Evolutionary conservation across 2,329 filamentous ascomycete genomes (phyloP), one percentile per base, ranked within the genome.

Genomic region (Alternaria longipes): DNA sequence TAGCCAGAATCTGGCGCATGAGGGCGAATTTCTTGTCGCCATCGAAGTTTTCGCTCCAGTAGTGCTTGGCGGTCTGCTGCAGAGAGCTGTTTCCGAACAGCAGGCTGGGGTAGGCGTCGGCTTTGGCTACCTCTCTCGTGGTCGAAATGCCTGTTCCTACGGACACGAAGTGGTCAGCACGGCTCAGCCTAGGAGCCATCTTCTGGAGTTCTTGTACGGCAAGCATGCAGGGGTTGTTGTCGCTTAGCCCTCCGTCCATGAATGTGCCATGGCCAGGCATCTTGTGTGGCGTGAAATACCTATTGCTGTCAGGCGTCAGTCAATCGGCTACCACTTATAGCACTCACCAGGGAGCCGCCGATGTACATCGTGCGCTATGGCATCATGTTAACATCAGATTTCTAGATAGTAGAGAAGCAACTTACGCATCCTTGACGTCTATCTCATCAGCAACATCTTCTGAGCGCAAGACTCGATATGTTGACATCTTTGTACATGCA

Each of bases 271-370:
- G 20, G 20, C 20, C 20, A 22, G 20, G 20, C 20, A 22, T 22
- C 20, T 22, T 22, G 20, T 22, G 32, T 26, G 32, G 47, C 32
- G 47, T 51, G 24, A 51, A 51, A 40, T 51, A 51, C 47, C 47
- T 51, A n/a, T 40, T 40, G 12, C 22, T 28, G 32, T 51, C 18
- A 51, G 47, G 18, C 30, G 34, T 51, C 18, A 51, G 34, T 38
- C 32, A 36, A 28, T n/a, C 32, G 24, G 32, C 47, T 24, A 22
- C 18, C 5, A 26, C 22, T 28, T 51, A 11, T 22, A 40, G 20
- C 5, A 51, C 47, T 51, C 32, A 51, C 47, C 32, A 51, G n/a
- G 47, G 47, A 40, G 47, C 47, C 22, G 47, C 47, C 22, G 47
- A 51, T 36, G 47, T 40, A 36, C 32, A 51, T 40, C 47, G 47